Evolutionary conservation across 306 rosid species (phyloP), one percentile per base, ranked within the genome.

Genomic region (Ammopiptanthus mongolicus): DNA sequence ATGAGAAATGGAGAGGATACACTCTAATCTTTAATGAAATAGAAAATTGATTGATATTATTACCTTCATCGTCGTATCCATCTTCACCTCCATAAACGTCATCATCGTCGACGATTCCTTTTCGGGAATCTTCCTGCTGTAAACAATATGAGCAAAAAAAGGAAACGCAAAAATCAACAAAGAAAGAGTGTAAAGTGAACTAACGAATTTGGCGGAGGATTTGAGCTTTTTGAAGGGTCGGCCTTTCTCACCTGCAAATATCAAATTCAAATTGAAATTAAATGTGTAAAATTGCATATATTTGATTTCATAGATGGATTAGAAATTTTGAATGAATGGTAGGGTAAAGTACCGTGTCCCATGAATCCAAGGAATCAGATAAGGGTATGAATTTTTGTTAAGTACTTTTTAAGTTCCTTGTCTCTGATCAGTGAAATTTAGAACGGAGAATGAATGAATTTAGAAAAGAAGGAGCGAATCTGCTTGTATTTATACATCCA

Each of bases 51-150:
- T 17, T 41, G 2, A 6, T 41, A 41, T 8, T 9, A 73, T 59
- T 78, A 91, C 98, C 98, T 47, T 91, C 86, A 13, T 91, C 96
- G 0, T 91, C 89, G 39, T 90, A 90, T 15, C 59, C 77, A 42
- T 94, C 97, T 3, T 89, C 95, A 31, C 88, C 88, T 51, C 81
- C 86, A 68, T 79, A 88, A 0, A 5, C 58, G 18, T 81, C 84
- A 14, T 84, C 95, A 0, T 86, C 92, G 0, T 84, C 95, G 41
- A 78, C 88, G 28, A 84, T 25, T 25, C 73, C 57, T 74, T 48
- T 85, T 79, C 71, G 71, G 6, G 74, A 13, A 74, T 88, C 93
- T 56, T 90, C 98, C 97, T 89, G 92, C 79, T 10, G 18, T 4
- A 36, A 59, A 64, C 11, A 31, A 17, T 18, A 57, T 73, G 36